phyloP scores from a whole-genome alignment of 768 basidiomycete species.

The Mycena vulgaris region DNA sequence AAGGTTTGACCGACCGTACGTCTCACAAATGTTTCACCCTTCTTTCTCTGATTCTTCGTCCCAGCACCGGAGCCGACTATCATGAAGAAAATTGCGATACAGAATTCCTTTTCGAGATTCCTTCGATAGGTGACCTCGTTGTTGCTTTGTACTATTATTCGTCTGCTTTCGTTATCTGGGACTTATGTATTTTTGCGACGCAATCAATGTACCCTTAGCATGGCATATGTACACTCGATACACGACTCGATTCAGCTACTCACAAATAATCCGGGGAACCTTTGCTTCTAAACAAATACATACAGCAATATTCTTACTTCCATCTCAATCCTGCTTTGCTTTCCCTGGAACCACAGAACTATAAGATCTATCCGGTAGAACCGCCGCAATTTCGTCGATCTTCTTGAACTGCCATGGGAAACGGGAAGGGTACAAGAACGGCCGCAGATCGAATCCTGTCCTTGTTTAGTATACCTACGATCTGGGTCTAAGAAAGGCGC shows the following conservation, averaged over 20 bases:
- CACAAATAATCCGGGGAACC: too few species aligned
- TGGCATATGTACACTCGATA: background rate
- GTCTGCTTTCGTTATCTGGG: conserved; percentile 12
- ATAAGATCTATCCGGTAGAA: conserved; percentile 78
- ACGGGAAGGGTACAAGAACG: conserved; percentile 94
- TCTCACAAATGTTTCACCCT: conserved; percentile 33
- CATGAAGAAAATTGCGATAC: conserved; percentile 91
- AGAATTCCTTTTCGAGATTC: conserved; percentile 83
- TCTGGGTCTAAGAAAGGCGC: conserved; percentile 43
- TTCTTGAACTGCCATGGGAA: conserved; percentile 98
- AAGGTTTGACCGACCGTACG: conserved; percentile 86
- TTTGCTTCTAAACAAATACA: conserved; percentile 11
- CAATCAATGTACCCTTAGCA: conserved; percentile 23
- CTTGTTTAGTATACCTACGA: background rate
- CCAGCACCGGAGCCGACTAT: conserved; percentile 87
- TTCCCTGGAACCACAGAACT: conserved; percentile 20
- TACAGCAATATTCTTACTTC: background rate
- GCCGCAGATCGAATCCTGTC: conserved; percentile 93
- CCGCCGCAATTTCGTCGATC: conserved; percentile 89
- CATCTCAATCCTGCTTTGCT: conserved; percentile 34
- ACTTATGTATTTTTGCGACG: conserved; percentile 35
- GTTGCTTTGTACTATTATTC: conserved; percentile 13
- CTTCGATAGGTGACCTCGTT: conserved; percentile 55
- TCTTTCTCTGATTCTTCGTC: conserved; percentile 29
- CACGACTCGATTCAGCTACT: too few species aligned